phyloP scores from a whole-genome alignment of 192 early-diverging fungal species.

The Phycomyces blakesleeanus region DNA sequence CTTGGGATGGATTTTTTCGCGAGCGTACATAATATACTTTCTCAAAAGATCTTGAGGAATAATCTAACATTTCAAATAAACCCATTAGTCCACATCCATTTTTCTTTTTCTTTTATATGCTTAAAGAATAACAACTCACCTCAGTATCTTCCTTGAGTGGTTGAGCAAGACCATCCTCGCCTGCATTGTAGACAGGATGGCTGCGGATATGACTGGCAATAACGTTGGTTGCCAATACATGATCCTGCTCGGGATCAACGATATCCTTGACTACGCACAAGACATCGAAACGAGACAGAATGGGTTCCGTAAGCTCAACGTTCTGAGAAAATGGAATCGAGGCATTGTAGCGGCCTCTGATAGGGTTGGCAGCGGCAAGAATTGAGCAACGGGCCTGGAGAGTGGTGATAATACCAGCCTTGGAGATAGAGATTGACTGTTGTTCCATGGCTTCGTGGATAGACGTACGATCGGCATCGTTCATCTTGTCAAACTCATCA shows the following conservation, averaged over 20 bases:
- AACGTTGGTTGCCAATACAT: conserved; percentile 89
- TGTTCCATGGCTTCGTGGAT: conserved; percentile 97
- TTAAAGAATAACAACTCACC: conserved; percentile 46
- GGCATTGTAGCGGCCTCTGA: conserved; percentile 83
- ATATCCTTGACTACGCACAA: conserved; percentile 94
- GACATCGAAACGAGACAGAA: conserved; percentile 96
- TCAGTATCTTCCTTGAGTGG: conserved; percentile 48
- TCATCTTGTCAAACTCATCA: conserved; percentile 93
- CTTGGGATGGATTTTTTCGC: conserved; percentile 71
- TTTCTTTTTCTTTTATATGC: too few relatives aligned
- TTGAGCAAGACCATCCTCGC: conserved; percentile 33
- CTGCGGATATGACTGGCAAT: conserved; percentile 88
- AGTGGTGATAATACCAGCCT: conserved; percentile 83
- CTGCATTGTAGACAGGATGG: conserved; percentile 65
- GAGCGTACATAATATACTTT: conserved; percentile 88
- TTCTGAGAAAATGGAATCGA: conserved; percentile 93
- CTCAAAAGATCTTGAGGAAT: conserved; percentile 78
- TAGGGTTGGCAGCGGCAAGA: conserved; percentile 80
- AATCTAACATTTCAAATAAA: conserved; percentile 45
- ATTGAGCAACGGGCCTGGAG: conserved; percentile 83
- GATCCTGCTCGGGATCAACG: conserved; percentile 87
- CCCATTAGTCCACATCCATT: not conserved
- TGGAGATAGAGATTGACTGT: conserved; percentile 83
- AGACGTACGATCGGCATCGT: conserved; percentile 83
- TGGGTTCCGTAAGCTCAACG: conserved; percentile 97